Evolutionary conservation across 805 yeast species (phyloP), one percentile per base, ranked within the genome.

Genomic region (Jamesozyma rosinii): DNA sequence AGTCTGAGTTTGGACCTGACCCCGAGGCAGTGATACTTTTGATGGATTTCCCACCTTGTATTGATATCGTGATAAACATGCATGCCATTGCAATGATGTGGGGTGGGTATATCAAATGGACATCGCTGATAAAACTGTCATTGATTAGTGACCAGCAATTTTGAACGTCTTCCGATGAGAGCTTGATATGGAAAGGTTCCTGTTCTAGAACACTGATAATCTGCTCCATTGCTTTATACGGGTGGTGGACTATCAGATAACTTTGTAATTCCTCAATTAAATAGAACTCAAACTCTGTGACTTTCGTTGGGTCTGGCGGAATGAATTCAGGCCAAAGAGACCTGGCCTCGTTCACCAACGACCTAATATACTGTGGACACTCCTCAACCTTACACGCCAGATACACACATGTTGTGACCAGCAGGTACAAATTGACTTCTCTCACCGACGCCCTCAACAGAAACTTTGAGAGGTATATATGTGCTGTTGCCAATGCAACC

Each of bases 241-340:
- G 92, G 57, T 83, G 92, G 56, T 83, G 85, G 2, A 83, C 70
- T n/a, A 82, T 69, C 47, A 84, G 55, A 55, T 71, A 81, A 63
- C 83, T 71, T 55, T 83, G 77, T 65, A 92, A 70, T 60, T 89
- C 97, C 54, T 88, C 97, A 17, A 92, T 80, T 36, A 92, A 62
- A 58, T 90, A 92, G 59, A 92, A 92, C 64, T 92, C 98, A 64
- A 94, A 85, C 59, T 92, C 97, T 0, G 97, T 97, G 14, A 92
- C 70, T 55, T 85, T 86, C 24, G 95, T 82, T 15, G 88, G 77
- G 59, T 90, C 97, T 45, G 83, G 87, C 0, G 97, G 95, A 31
- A 90, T 81, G 54, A 80, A 86, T 55, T 89, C 96, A 0, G 97
- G 97, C 97, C 97, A 90, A 33, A 87, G 65, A 32, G 81, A 81